Evolutionary conservation across 2,329 filamentous ascomycete species (phyloP).

Genomic region (Decorospora gaudefroyi): DNA sequence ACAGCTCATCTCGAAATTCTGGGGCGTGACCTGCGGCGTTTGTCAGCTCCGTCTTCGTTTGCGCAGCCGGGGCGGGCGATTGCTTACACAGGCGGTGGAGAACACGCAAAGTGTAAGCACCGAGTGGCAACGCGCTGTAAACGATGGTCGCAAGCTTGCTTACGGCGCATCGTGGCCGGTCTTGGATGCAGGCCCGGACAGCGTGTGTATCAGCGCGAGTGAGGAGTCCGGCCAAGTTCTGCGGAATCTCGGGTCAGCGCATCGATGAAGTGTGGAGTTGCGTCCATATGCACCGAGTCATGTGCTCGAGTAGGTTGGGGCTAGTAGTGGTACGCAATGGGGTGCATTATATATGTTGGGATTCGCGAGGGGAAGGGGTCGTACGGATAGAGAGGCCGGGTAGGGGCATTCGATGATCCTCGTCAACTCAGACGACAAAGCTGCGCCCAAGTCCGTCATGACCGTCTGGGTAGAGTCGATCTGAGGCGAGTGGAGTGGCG

Average conservation of each 20-base stretch:
- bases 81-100: conserved; percentile 55
- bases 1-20: conserved; percentile 39
- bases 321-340: conserved; percentile 15
- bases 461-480: conserved; percentile 7
- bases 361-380: conserved; percentile 18
- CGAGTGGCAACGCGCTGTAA: conserved; percentile 57
- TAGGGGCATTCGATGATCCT: conserved; percentile 56
- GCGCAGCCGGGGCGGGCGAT: conserved; percentile 2
- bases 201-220: conserved; percentile 37
- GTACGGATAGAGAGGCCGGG: conserved; percentile 56
- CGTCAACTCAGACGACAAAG: conserved; percentile 51
- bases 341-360: conserved; percentile 14
- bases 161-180: conserved; percentile 56
- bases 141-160: conserved; percentile 49
- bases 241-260: conserved; percentile 30
- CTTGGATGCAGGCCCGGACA: conserved; percentile 53
- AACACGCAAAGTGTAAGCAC: conserved; percentile 57
- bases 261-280: conserved; percentile 5
- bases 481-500: no score
- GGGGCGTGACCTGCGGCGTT: conserved; percentile 34
- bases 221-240: conserved; percentile 48
- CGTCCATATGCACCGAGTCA: conserved; percentile 28
- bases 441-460: conserved; percentile 25
- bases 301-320: conserved; percentile 16
- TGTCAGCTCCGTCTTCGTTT: conserved; percentile 17